phyloP scores from a whole-genome alignment of 176 grass and related monocot species.

The Oryza brachyantha region DNA sequence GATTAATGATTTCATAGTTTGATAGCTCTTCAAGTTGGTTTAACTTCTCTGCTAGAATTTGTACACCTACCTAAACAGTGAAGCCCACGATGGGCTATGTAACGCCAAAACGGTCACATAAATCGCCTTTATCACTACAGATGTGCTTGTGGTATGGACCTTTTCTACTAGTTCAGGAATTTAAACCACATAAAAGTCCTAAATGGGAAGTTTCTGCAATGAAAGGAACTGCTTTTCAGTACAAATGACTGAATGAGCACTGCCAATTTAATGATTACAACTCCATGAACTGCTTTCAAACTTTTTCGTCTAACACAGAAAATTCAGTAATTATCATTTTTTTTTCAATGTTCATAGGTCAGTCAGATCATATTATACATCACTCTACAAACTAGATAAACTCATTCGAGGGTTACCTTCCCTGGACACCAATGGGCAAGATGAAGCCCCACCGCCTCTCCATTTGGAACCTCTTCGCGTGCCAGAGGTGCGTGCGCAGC shows the following conservation, averaged over 20 bases:
- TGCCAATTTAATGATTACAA: not conserved
- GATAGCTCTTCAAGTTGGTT: not conserved
- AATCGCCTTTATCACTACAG: not conserved
- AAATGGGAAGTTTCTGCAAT: not conserved
- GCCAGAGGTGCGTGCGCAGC: conserved; percentile 85
- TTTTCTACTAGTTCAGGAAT: conserved; percentile 1
- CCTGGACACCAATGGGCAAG: conserved; percentile 53
- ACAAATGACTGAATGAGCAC: not conserved
- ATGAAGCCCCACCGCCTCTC: conserved; percentile 70
- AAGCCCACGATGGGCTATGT: not conserved
- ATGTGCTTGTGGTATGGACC: not conserved
- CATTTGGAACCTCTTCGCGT: conserved; percentile 85
- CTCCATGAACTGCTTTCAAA: not conserved
- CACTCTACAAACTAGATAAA: not conserved
- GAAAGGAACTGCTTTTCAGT: not conserved
- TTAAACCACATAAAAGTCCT: not conserved
- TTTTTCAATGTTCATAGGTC: not conserved
- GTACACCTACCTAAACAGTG: not conserved
- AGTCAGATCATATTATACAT: not conserved
- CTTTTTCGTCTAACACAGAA: not conserved
- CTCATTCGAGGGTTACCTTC: conserved; percentile 39
- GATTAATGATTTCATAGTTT: not conserved
- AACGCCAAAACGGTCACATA: not conserved
- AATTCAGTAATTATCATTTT: not conserved
- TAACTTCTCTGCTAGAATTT: not conserved